phyloP scores from a whole-genome alignment of 306 rosid species.

The Citrullus colocynthis region DNA sequence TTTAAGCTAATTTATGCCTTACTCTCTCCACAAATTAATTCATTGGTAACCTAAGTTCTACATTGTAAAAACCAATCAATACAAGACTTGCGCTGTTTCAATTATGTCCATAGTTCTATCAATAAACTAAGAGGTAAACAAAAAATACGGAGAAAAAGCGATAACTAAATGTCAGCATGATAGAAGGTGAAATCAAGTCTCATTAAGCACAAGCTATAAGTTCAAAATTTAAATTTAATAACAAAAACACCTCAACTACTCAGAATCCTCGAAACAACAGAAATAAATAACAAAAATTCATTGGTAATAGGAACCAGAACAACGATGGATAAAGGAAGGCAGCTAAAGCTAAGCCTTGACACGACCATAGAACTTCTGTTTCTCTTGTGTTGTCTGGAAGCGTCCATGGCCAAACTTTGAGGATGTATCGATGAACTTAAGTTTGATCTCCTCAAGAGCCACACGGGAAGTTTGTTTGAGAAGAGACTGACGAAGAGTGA shows the following conservation, averaged over 20 bases:
- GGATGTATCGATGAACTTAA: conserved; percentile 78
- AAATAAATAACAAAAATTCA: conserved; percentile 5
- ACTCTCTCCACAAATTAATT: no score
- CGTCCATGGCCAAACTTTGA: conserved; percentile 85
- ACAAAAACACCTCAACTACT: neutral
- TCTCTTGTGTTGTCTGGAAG: conserved; percentile 83
- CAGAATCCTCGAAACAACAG: neutral
- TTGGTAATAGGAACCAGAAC: neutral
- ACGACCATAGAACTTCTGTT: conserved; percentile 71
- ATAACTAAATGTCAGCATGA: neutral
- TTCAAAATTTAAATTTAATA: neutral
- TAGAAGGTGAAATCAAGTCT: neutral
- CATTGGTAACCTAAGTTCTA: no score
- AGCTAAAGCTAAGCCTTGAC: conserved; percentile 38
- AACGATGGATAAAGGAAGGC: neutral
- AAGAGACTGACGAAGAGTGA: conserved; percentile 73
- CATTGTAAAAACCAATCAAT: no score
- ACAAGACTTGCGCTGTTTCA: no score
- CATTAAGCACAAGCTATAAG: neutral
- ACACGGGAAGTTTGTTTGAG: conserved; percentile 72
- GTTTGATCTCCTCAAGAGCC: conserved; percentile 68
- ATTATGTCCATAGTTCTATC: no score
- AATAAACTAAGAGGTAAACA: no score
- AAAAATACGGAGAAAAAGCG: no score
- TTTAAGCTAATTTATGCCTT: no score